Evolutionary conservation across 1,284 basidiomycete species (phyloP).

Genomic region (Ganoderma meredithae): DNA sequence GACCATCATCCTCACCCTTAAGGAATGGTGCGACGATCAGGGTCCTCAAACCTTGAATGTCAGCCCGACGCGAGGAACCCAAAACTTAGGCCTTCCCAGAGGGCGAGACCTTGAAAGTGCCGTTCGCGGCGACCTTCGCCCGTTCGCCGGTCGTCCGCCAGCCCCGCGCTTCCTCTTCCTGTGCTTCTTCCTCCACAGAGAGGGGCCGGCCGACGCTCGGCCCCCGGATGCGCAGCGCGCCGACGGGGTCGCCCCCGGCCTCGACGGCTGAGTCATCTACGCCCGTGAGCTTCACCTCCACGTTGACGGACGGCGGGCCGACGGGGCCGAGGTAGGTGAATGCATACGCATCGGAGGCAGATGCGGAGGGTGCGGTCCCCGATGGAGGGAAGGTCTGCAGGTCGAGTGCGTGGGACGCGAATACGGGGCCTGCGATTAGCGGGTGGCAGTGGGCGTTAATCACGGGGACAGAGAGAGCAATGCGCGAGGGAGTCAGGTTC

Average conservation of each 20-base stretch:
- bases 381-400: slow-evolving; percentile 68
- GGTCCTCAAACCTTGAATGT: too few relatives aligned
- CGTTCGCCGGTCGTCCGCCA: slow-evolving; percentile 41
- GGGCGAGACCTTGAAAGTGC: slow-evolving; percentile 41
- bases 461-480: slow-evolving; percentile 76
- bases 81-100: slow-evolving; percentile 19
- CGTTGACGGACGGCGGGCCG: slow-evolving; percentile 77
- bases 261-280: slow-evolving; percentile 71
- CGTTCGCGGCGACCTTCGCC: slow-evolving; percentile 42
- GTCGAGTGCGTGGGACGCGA: slow-evolving; percentile 79
- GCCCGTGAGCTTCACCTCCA: slow-evolving; percentile 73
- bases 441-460: slow-evolving; percentile 68
- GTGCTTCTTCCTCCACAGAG: slow-evolving; percentile 47
- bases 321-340: slow-evolving; percentile 57
- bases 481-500: slow-evolving; percentile 63
- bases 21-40: not conserved
- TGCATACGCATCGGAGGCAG: slow-evolving; percentile 40
- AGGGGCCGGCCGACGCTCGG: slow-evolving; percentile 61
- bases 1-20: not conserved
- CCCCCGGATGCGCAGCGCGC: slow-evolving; percentile 47
- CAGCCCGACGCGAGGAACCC: not conserved
- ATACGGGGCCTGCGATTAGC: slow-evolving; percentile 68
- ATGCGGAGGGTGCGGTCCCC: slow-evolving; percentile 32
- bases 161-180: slow-evolving; percentile 41
- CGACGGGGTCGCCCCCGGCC: slow-evolving; percentile 51